Percentiles rank a stretch among this genome's conserved stretches.
Evolutionary conservation across 2,329 filamentous ascomycete genomes (phyloP).

Genomic region (Colletotrichum plurivorum): DNA sequence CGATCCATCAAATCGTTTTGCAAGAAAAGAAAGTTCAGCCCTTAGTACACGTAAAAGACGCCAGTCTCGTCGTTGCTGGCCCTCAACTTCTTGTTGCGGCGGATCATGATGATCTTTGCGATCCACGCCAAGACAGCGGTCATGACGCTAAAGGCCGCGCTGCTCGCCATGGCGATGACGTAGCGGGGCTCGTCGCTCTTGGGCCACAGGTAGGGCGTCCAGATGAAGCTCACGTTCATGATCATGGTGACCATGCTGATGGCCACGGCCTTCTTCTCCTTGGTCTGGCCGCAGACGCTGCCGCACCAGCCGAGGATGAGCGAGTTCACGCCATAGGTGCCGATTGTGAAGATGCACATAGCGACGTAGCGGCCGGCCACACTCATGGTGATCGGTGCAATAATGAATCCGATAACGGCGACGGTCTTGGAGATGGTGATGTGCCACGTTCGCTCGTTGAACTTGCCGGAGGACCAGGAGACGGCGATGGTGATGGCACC

Average conservation of each 20-base stretch:
- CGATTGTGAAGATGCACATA: conserved; percentile 50
- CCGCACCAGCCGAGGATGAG: conserved; percentile 56
- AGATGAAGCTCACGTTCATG: conserved; percentile 52
- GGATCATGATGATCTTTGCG: conserved; percentile 53
- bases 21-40: background rate
- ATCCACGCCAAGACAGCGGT: conserved; percentile 54
- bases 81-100: conserved; percentile 51
- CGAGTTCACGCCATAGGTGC: conserved; percentile 52
- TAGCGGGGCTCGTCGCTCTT: conserved; percentile 56
- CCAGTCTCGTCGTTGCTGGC: conserved; percentile 44
- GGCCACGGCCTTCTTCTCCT: conserved; percentile 58
- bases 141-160: conserved; percentile 52
- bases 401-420: conserved; percentile 56
- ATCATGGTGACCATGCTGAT: conserved; percentile 49
- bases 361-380: conserved; percentile 46
- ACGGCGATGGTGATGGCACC: conserved; percentile 45
- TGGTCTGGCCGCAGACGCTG: conserved; percentile 55
- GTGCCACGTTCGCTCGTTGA: conserved; percentile 60
- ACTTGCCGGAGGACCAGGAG: conserved; percentile 52
- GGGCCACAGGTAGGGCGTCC: conserved; percentile 59
- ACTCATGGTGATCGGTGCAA: conserved; percentile 45
- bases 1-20: too few species aligned
- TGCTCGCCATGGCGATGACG: conserved; percentile 52
- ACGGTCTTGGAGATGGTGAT: conserved; percentile 56
- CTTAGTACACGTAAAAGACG: conserved; percentile 46